Conservation (phyloP, 2,329 filamentous ascomycete species). For the Pseudogymnoascus sp. region DNA sequence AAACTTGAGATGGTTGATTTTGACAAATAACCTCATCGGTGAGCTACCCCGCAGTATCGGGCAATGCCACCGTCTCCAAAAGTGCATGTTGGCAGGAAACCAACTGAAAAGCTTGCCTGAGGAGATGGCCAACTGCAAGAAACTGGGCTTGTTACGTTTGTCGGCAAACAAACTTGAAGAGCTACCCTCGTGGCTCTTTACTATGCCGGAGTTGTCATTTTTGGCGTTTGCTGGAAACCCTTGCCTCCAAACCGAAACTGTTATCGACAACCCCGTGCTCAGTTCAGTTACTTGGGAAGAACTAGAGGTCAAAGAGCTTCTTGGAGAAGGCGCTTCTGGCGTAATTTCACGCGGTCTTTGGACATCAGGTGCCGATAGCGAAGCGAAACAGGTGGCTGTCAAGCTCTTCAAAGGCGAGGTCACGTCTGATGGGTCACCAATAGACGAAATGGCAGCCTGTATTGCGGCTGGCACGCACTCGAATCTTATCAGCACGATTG, state of each 20-base stretch:
- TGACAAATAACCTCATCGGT: constrained; percentile 39
- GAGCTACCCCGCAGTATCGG: constrained; percentile 37
- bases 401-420: constrained; percentile 42
- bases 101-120: constrained; percentile 33
- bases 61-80: constrained; percentile 36
- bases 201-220: constrained; percentile 39
- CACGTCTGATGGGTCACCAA: constrained; percentile 40
- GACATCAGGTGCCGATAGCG: constrained; percentile 20
- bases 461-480: constrained; percentile 39
- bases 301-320: constrained; percentile 33
- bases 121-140: constrained; percentile 37
- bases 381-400: constrained; percentile 36
- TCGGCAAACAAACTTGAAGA: constrained; percentile 34
- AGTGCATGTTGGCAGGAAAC: constrained; percentile 44
- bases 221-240: constrained; percentile 42
- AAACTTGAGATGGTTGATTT: constrained; percentile 40
- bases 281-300: constrained; percentile 35
- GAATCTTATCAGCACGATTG: constrained; percentile 40
- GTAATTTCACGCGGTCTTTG: constrained; percentile 37
- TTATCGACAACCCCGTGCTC: constrained; percentile 24
- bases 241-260: constrained; percentile 25
- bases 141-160: constrained; percentile 38
- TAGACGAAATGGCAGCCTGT: constrained; percentile 42
- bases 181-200: constrained; percentile 38
- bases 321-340: constrained; percentile 41